Conservation (phyloP, 1,139 yeast species). For the Geotrichum reessii region DNA sequence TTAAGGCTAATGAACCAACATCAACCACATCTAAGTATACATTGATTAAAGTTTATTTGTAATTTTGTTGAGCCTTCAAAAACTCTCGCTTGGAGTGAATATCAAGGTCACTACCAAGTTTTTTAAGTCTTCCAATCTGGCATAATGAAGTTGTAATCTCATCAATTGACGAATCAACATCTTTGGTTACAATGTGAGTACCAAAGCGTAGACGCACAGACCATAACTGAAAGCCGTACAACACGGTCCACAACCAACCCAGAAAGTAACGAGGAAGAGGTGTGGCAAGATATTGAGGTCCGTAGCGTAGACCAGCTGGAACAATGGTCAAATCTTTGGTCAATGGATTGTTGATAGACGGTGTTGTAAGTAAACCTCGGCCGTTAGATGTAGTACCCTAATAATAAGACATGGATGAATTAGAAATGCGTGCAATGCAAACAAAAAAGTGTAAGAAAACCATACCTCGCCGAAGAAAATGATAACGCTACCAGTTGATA, state of each 20-base stretch:
- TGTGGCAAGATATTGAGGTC: conserved; percentile 30
- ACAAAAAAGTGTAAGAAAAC: background rate
- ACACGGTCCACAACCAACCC: conserved; percentile 22
- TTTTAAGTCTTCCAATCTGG: conserved; percentile 33
- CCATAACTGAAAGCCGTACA: conserved; percentile 22
- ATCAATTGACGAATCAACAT: conserved; percentile 18
- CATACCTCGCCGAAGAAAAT: conserved; percentile 16
- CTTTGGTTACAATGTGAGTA: conserved; percentile 19
- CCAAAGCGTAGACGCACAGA: conserved; percentile 28
- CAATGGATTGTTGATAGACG: background rate
- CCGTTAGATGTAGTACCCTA: conserved; percentile 43
- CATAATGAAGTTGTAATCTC: conserved; percentile 28
- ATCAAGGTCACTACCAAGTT: conserved; percentile 33
- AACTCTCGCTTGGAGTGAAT: conserved; percentile 32
- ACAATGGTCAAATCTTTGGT: conserved; percentile 5
- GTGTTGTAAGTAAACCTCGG: conserved; percentile 35
- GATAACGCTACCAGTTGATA: conserved; percentile 8
- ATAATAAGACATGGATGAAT: conserved; percentile 22
- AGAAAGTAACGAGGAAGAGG: conserved; percentile 26
- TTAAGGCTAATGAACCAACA: background rate
- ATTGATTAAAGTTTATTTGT: conserved; percentile 16
- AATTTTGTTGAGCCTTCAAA: conserved; percentile 28
- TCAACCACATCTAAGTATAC: background rate
- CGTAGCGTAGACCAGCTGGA: conserved; percentile 33
- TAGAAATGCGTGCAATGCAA: background rate